Evolutionary conservation across 805 yeast species (phyloP).

Genomic region (Lachancea quebecensis): DNA sequence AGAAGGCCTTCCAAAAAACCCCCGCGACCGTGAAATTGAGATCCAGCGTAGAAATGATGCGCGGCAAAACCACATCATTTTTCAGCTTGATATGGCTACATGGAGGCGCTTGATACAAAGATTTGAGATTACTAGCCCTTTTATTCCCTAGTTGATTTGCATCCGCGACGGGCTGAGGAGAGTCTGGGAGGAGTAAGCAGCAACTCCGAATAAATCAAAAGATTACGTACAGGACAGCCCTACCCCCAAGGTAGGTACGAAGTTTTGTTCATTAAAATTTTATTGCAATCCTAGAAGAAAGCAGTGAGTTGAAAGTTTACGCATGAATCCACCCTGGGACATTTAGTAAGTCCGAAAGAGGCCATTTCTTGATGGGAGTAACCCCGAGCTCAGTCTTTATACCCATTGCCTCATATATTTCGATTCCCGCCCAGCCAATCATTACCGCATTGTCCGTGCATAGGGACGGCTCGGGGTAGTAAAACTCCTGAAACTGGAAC

Average conservation of each 20-base stretch:
- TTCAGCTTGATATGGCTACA: conserved; percentile 57
- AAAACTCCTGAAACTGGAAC: conserved; percentile 34
- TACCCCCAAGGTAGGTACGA: too few species aligned
- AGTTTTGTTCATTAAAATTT: too few species aligned
- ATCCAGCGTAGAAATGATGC: conserved; percentile 23
- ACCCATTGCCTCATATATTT: conserved; percentile 50
- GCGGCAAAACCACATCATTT: conserved; percentile 55
- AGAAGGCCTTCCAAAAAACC: conserved; percentile 24
- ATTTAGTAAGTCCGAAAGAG: conserved; percentile 45
- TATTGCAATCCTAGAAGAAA: too few species aligned
- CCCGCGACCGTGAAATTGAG: conserved; percentile 21
- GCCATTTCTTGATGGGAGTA: conserved; percentile 79
- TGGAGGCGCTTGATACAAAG: conserved; percentile 55
- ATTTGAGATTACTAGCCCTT: conserved; percentile 50
- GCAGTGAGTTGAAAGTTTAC: background rate
- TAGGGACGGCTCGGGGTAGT: conserved; percentile 61
- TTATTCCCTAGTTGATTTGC: conserved; percentile 23
- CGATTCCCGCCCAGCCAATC: conserved; percentile 98
- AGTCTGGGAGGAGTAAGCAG: too few species aligned
- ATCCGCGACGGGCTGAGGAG: too few species aligned
- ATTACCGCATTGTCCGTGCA: conserved; percentile 95
- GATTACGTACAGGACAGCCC: too few species aligned
- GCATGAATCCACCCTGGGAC: conserved; percentile 45
- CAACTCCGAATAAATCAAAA: too few species aligned
- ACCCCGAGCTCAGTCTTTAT: conserved; percentile 45